A percentile compares a stretch with the other conserved stretches of the same genome.
These are phyloP conservation scores for Mrakia blollopis DNA, from an alignment of 768 basidiomycete genomes.

Conservation along the genomic window DNA sequence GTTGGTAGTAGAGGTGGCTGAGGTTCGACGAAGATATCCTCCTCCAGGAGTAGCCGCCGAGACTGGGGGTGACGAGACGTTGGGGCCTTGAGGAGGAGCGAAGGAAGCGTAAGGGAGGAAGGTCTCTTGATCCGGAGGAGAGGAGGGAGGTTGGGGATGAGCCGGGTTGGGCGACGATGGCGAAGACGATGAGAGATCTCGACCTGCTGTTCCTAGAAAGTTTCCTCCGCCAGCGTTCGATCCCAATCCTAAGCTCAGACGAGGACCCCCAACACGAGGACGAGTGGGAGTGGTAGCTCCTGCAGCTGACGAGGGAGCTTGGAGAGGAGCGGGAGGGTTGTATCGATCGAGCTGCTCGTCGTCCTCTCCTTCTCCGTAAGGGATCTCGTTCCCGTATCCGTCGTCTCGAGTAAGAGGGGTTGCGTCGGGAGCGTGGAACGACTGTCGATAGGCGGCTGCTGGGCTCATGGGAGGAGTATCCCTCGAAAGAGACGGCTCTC, in stretches of 20 bases:
- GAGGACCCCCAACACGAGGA: not conserved
- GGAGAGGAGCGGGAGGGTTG: not conserved
- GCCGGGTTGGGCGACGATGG: not conserved
- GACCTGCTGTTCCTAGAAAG: not conserved
- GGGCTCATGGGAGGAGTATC: slow-evolving; percentile 18
- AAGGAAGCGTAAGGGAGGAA: slow-evolving; percentile 22
- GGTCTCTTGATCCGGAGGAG: slow-evolving; percentile 5
- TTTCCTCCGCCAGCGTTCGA: not conserved
- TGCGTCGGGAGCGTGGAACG: slow-evolving; percentile 1
- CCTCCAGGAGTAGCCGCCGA: not conserved
- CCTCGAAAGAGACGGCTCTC: not conserved
- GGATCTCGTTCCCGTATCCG: slow-evolving; percentile 31
- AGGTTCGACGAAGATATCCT: slow-evolving; percentile 9
- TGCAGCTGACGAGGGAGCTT: not conserved
- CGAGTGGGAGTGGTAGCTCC: not conserved
- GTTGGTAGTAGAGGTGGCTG: not conserved
- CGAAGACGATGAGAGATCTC: not conserved
- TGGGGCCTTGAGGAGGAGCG: not conserved
- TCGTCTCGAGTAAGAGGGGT: slow-evolving; percentile 16
- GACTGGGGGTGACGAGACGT: slow-evolving; percentile 4
- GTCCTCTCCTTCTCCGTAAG: slow-evolving; percentile 20
- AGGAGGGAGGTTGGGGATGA: not conserved
- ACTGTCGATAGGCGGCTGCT: slow-evolving; percentile 23
- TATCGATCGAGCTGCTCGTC: not conserved
- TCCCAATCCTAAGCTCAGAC: slow-evolving; percentile 20